These are phyloP conservation scores for Picea sitchensis DNA, from an alignment of 75 land plant genomes.

Conservation along the genomic window DNA sequence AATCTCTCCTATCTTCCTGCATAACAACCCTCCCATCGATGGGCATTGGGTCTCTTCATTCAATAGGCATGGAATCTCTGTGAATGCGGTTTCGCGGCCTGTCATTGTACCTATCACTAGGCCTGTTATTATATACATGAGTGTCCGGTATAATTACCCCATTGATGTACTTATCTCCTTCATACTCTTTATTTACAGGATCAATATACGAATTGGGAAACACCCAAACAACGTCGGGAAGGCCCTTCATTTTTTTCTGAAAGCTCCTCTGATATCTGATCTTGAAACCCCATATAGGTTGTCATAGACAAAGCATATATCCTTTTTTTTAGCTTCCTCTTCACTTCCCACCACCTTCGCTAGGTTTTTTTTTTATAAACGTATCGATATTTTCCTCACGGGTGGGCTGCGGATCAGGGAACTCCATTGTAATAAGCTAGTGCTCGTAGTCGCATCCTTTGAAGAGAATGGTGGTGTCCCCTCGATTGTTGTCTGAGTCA, in stretches of 20 bases:
- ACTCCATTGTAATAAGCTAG: slow-evolving; percentile 56
- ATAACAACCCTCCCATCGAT: neutral
- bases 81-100: neutral
- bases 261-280: slow-evolving; percentile 10
- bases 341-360: slow-evolving; percentile 40
- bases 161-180: slow-evolving; percentile 27
- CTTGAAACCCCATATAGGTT: slow-evolving; percentile 15
- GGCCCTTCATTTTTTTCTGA: slow-evolving; percentile 10
- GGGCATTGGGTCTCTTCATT: neutral
- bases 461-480: slow-evolving; percentile 58
- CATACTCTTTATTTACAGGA: slow-evolving; percentile 60
- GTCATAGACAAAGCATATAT: slow-evolving; percentile 11
- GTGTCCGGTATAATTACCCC: slow-evolving; percentile 6
- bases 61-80: neutral
- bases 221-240: slow-evolving; percentile 61
- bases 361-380: slow-evolving; percentile 26
- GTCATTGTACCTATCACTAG: slow-evolving; percentile 4
- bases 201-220: slow-evolving; percentile 69
- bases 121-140: slow-evolving; percentile 6
- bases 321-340: slow-evolving; percentile 8
- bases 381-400: slow-evolving; percentile 53
- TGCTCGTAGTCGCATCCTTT: slow-evolving; percentile 71
- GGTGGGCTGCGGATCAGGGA: slow-evolving; percentile 40
- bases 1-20: neutral
- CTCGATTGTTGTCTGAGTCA: neutral